A percentile compares a stretch with the other conserved stretches of the same genome.
Conservation (phyloP, 768 basidiomycete species). For the Thelephora aurantiotincta region DNA sequence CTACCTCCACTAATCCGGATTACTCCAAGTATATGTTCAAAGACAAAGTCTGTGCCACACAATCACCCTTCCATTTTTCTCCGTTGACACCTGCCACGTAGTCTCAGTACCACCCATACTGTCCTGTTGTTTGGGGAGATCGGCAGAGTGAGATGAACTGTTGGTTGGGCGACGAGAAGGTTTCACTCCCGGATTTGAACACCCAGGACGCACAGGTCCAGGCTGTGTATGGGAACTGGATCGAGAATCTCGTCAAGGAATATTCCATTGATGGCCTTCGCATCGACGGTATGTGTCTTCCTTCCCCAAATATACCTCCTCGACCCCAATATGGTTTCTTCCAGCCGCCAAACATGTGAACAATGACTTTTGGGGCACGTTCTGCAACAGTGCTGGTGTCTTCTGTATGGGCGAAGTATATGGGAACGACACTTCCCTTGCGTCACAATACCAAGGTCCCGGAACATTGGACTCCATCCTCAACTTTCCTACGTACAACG, state of each 20-base stretch:
- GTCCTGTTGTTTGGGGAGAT: conserved; percentile 58
- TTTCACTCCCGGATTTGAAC: conserved; percentile 69
- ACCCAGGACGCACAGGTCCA: conserved; percentile 55
- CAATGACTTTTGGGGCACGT: conserved; percentile 61
- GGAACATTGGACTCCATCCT: conserved; percentile 53
- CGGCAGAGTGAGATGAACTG: conserved; percentile 58
- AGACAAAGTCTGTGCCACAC: conserved; percentile 27
- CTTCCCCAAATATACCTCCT: neutral
- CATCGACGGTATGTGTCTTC: conserved; percentile 40
- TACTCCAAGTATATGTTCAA: conserved; percentile 59
- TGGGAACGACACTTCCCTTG: conserved; percentile 36
- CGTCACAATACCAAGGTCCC: conserved; percentile 47
- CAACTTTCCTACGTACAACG: conserved; percentile 57
- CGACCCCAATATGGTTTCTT: conserved; percentile 3
- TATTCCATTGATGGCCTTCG: conserved; percentile 79
- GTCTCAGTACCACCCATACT: conserved; percentile 69
- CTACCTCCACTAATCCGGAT: conserved; percentile 46
- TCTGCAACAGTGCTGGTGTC: conserved; percentile 62
- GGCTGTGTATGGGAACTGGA: conserved; percentile 53
- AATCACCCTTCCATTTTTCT: neutral
- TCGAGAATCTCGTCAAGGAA: conserved; percentile 47
- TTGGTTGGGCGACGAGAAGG: conserved; percentile 69
- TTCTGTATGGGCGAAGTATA: conserved; percentile 83
- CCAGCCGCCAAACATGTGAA: conserved; percentile 44
- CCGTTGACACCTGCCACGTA: conserved; percentile 11